These are phyloP conservation scores for Fragaria ananassa DNA, from an alignment of 306 rosid genomes.

Conservation along the genomic window DNA sequence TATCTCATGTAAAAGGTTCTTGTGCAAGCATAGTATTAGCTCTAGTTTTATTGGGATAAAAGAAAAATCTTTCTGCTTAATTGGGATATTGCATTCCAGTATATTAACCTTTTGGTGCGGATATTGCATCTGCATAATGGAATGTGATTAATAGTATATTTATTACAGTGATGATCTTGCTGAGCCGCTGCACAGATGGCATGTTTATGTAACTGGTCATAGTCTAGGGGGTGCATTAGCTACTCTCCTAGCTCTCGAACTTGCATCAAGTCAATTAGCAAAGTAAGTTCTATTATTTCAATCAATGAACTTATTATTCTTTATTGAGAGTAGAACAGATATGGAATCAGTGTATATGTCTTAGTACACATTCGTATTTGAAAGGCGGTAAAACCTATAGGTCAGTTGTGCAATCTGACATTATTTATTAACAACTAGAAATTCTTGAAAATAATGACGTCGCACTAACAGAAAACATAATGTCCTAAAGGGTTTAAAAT, in stretches of 20 bases:
- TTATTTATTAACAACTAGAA: not conserved
- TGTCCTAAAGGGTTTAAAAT: not conserved
- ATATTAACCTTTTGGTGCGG: not conserved
- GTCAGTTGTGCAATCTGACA: not conserved
- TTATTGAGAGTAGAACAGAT: not conserved
- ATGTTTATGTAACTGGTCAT: slow-evolving; percentile 87
- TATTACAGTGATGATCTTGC: slow-evolving; percentile 61
- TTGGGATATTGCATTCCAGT: not conserved
- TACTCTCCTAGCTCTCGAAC: slow-evolving; percentile 92
- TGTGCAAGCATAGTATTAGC: not conserved
- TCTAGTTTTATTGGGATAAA: not conserved
- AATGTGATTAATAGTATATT: slow-evolving; percentile 5
- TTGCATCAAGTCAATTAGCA: slow-evolving; percentile 75
- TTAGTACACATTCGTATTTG: not conserved
- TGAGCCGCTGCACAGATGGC: slow-evolving; percentile 68
- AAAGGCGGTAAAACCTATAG: not conserved
- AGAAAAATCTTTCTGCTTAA: not conserved
- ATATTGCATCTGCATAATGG: not conserved
- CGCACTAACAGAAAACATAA: not conserved
- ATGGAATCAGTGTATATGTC: not conserved
- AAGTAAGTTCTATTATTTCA: slow-evolving; percentile 55
- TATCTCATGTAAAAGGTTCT: not conserved
- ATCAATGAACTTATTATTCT: slow-evolving; percentile 12
- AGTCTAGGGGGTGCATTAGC: slow-evolving; percentile 98
- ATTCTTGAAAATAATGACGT: not conserved